phyloP scores from a whole-genome alignment of 129 eudicot genomes.

The Artemisia argyi region DNA sequence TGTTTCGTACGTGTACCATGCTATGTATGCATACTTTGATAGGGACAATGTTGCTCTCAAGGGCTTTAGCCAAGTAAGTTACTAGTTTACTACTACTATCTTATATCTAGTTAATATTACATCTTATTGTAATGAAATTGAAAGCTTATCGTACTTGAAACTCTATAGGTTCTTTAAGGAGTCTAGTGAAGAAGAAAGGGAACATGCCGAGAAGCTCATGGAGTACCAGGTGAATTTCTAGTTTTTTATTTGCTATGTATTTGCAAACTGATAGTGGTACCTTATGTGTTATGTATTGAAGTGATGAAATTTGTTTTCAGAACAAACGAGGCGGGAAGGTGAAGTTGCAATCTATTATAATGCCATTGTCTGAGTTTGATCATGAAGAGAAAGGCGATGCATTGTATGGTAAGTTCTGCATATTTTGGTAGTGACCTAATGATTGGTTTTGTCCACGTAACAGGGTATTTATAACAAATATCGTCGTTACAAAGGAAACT shows the following conservation, averaged over 20 bases:
- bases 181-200: conserved; percentile 90
- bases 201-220: conserved; percentile 87
- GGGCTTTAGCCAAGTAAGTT: conserved; percentile 87
- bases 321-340: no score
- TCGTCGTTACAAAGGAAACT: neutral
- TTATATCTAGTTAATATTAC: neutral
- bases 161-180: conserved; percentile 76
- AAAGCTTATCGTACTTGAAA: no score
- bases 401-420: conserved; percentile 56
- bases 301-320: no score
- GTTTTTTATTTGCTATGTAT: conserved; percentile 5
- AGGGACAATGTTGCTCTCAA: conserved; percentile 91
- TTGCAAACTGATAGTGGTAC: neutral
- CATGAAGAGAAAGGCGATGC: conserved; percentile 95
- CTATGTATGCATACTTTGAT: conserved; percentile 88
- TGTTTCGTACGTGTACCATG: conserved; percentile 92
- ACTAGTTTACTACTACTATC: neutral
- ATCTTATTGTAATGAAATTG: neutral
- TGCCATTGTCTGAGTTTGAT: conserved; percentile 85
- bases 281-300: neutral
- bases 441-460: no score
- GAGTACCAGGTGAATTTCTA: conserved; percentile 70
- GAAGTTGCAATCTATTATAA: no score
- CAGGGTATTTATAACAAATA: conserved; percentile 27
- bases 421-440: no score